Evolutionary conservation across 2,329 filamentous ascomycete species (phyloP).

Genomic region (Phaeoacremonium minimum): DNA sequence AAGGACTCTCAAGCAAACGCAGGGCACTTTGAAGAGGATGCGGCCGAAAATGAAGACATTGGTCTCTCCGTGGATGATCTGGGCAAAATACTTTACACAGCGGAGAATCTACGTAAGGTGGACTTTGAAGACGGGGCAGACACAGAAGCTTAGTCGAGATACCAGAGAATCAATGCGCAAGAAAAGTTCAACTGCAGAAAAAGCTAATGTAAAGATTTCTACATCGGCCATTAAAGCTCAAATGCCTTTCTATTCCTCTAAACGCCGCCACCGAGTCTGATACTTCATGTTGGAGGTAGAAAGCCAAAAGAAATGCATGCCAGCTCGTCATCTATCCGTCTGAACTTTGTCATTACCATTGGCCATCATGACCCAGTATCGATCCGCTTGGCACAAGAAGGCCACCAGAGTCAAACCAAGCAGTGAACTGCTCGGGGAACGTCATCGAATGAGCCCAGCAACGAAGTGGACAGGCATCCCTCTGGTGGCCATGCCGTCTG

Average conservation of each 20-base stretch:
- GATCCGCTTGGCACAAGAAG: too few species aligned
- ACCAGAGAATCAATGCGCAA: too few species aligned
- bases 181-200: not conserved
- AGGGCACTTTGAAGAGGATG: conserved; percentile 1
- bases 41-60: conserved; percentile 22
- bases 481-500: too few species aligned
- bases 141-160: conserved; percentile 6
- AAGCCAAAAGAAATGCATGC: conserved; percentile 5
- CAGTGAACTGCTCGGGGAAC: too few species aligned
- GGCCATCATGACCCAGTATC: too few species aligned
- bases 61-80: conserved; percentile 32
- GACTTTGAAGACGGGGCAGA: conserved; percentile 21
- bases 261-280: conserved; percentile 10
- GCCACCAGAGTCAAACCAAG: too few species aligned
- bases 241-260: conserved; percentile 11
- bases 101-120: conserved; percentile 43
- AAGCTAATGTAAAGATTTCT: not conserved
- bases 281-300: conserved; percentile 7
- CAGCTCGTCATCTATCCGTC: conserved; percentile 5
- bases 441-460: too few species aligned
- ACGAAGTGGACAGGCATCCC: too few species aligned
- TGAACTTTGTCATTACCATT: too few species aligned
- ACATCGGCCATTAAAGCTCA: conserved; percentile 3
- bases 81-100: conserved; percentile 37
- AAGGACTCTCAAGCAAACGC: too few species aligned